These are phyloP conservation scores for Filosporella fistucella DNA, from an alignment of 495 filamentous ascomycete species.

Conservation along the genomic window DNA sequence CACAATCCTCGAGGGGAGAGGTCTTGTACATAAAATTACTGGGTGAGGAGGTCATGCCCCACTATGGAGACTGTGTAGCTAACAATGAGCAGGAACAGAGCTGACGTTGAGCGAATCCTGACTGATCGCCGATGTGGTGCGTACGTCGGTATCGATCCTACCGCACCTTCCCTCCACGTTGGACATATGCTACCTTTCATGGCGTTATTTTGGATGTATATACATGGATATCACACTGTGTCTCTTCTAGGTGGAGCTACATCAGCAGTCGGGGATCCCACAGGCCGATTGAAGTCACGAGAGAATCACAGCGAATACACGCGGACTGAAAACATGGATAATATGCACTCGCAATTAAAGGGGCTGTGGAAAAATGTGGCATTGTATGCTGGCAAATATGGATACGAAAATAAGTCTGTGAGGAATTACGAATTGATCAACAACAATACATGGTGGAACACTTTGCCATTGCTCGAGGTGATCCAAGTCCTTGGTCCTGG, in stretches of 20 bases:
- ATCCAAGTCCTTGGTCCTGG: constrained; percentile 64
- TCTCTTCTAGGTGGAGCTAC: constrained; percentile 84
- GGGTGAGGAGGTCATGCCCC: constrained; percentile 51
- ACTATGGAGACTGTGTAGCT: background rate
- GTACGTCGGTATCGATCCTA: constrained; percentile 92
- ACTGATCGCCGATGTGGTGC: constrained; percentile 64
- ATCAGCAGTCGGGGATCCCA: constrained; percentile 82
- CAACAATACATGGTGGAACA: constrained; percentile 79
- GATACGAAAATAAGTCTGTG: constrained; percentile 53
- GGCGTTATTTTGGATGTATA: constrained; percentile 89
- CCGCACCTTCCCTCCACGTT: constrained; percentile 83
- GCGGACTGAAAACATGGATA: constrained; percentile 63
- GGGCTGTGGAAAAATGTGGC: constrained; percentile 71
- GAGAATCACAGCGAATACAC: constrained; percentile 47
- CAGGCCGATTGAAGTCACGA: constrained; percentile 65
- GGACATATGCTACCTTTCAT: constrained; percentile 93
- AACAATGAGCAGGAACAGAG: constrained; percentile 48
- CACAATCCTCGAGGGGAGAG: constrained; percentile 71
- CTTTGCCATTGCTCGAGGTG: constrained; percentile 63
- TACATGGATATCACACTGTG: constrained; percentile 71
- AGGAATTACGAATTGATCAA: constrained; percentile 66
- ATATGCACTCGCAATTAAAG: constrained; percentile 78
- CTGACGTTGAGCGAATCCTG: constrained; percentile 66
- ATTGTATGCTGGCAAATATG: constrained; percentile 50
- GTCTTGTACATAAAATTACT: constrained; percentile 72